Conservation (phyloP, 2,329 filamentous ascomycete genomes). For the Fusarium sp. region DNA sequence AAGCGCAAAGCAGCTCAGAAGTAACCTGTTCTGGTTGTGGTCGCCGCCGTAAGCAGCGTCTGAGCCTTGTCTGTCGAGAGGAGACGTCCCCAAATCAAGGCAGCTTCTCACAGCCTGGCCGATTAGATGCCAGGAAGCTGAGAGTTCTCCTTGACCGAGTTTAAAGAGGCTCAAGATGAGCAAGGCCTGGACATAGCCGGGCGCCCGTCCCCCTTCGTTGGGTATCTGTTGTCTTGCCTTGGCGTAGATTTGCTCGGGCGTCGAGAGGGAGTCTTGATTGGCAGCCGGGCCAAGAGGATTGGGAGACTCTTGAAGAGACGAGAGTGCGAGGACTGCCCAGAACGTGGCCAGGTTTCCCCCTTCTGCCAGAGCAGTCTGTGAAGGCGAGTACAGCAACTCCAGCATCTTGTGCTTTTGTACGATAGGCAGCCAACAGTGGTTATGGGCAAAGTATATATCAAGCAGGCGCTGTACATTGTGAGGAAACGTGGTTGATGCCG, state of each 20-base stretch:
- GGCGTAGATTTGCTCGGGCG: not conserved
- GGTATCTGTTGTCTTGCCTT: slow-evolving; percentile 1
- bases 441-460: slow-evolving; percentile 1
- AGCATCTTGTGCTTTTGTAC: slow-evolving; percentile 5
- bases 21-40: not conserved
- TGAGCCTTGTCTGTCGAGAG: not conserved
- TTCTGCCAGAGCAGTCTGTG: not conserved
- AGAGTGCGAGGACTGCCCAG: slow-evolving; percentile 1
- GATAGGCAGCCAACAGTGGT: not conserved
- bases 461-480: not conserved
- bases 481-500: not conserved
- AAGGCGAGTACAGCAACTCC: not conserved
- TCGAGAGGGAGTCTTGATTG: not conserved
- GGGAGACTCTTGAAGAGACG: not conserved
- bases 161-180: not conserved
- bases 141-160: not conserved
- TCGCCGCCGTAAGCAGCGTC: not conserved
- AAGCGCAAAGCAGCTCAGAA: not conserved
- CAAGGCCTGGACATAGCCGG: not conserved
- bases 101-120: not conserved
- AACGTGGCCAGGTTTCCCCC: not conserved
- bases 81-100: not conserved
- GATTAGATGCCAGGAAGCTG: not conserved
- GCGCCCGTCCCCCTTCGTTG: not conserved
- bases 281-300: not conserved